phyloP scores from a whole-genome alignment of 2,329 filamentous ascomycete genomes.

The Colletotrichum tanaceti region DNA sequence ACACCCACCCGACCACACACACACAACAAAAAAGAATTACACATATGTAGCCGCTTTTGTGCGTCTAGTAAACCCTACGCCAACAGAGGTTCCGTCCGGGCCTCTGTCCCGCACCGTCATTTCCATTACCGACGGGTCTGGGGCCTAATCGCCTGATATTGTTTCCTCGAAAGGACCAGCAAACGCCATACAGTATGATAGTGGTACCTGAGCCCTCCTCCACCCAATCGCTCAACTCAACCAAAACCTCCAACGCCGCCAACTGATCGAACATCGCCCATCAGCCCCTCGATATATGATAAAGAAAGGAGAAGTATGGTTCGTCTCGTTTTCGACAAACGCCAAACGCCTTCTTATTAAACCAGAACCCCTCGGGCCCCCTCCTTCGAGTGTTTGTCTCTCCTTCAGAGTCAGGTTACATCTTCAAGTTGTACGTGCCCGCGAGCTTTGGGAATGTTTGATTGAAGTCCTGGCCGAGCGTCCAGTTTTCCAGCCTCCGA shows the following conservation, averaged over 20 bases:
- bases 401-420: conserved; percentile 18
- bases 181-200: neutral
- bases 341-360: neutral
- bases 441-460: conserved; percentile 70
- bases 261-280: neutral
- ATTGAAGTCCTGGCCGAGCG: conserved; percentile 76
- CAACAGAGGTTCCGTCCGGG: neutral
- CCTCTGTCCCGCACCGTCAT: neutral
- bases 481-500: conserved; percentile 82
- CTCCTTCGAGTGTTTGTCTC: too few species aligned
- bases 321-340: too few species aligned
- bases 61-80: neutral
- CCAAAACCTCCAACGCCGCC: neutral
- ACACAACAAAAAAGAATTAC: neutral
- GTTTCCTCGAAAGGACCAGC: neutral
- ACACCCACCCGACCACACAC: too few species aligned
- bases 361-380: too few species aligned
- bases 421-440: conserved; percentile 56
- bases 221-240: neutral
- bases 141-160: neutral
- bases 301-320: neutral
- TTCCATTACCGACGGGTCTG: neutral
- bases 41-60: neutral
- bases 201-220: neutral
- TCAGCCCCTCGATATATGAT: neutral